Conservation (phyloP, 2,329 filamentous ascomycete genomes). For the Neurospora sp. region DNA sequence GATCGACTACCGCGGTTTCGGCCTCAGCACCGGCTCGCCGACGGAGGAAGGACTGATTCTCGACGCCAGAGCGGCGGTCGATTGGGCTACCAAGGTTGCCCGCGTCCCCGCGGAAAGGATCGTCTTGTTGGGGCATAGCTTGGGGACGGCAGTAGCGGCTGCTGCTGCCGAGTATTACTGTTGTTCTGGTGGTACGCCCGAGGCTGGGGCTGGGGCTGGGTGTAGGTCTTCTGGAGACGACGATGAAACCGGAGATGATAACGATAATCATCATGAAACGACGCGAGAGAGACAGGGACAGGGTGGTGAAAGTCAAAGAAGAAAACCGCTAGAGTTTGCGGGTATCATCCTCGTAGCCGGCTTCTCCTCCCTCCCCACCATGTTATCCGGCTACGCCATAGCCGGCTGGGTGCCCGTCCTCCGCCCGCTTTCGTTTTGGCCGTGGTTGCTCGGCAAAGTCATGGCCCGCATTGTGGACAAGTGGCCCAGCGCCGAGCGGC, state of each 20-base stretch:
- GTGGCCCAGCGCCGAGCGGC: conserved; percentile 64
- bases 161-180: conserved; percentile 65
- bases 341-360: conserved; percentile 70
- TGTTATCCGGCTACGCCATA: conserved; percentile 70
- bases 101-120: conserved; percentile 61
- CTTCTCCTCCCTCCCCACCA: conserved; percentile 63
- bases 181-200: no score
- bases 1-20: conserved; percentile 86
- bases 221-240: background rate
- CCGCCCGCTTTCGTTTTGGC: conserved; percentile 61
- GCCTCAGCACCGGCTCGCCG: conserved; percentile 67
- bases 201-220: background rate
- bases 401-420: conserved; percentile 70
- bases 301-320: no score
- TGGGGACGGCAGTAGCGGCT: conserved; percentile 76
- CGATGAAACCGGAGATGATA: background rate
- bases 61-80: conserved; percentile 63
- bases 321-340: conserved; percentile 51
- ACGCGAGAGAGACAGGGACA: no score
- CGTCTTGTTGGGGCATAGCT: conserved; percentile 73
- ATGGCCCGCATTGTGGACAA: conserved; percentile 60
- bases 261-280: no score
- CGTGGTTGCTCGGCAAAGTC: conserved; percentile 51
- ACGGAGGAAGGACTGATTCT: conserved; percentile 72
- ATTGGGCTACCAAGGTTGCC: conserved; percentile 58